phyloP scores from a whole-genome alignment of 2,329 filamentous ascomycete species.

The Monilinia vaccinii-corymbosi region DNA sequence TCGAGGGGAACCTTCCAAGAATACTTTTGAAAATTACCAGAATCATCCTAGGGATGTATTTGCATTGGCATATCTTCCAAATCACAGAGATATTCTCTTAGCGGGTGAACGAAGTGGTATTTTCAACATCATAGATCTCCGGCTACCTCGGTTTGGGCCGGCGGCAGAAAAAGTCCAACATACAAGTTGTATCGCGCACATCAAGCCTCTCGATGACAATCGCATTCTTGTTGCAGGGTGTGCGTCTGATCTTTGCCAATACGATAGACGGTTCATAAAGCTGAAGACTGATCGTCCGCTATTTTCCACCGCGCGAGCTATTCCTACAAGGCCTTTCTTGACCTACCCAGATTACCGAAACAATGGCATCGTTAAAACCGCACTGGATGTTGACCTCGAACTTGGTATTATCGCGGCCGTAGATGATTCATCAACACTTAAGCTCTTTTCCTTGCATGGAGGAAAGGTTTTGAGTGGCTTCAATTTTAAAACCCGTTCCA shows the following conservation, averaged over 20 bases:
- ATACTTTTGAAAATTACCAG: neutral
- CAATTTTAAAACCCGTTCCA: neutral
- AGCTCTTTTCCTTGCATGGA: conserved; percentile 23
- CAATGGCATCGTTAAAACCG: conserved; percentile 38
- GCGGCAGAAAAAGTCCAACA: conserved; percentile 26
- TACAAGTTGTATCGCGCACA: conserved; percentile 37
- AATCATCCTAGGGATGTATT: conserved; percentile 35
- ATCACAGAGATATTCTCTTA: conserved; percentile 38
- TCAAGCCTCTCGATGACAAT: conserved; percentile 40
- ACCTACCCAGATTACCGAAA: conserved; percentile 44
- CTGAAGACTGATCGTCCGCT: neutral
- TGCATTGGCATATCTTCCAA: conserved; percentile 38
- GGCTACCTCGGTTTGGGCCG: conserved; percentile 22
- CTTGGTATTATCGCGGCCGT: conserved; percentile 43
- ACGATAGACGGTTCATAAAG: conserved; percentile 43
- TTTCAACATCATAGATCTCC: conserved; percentile 27
- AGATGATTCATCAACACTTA: conserved; percentile 6
- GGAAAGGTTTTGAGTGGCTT: conserved; percentile 11
- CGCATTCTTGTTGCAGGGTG: conserved; percentile 46
- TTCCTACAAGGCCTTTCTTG: conserved; percentile 33
- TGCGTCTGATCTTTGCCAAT: conserved; percentile 41
- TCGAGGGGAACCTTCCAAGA: neutral
- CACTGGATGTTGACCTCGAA: conserved; percentile 42
- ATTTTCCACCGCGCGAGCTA: neutral
- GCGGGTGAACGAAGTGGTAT: conserved; percentile 42